Evolutionary conservation across 2,329 filamentous ascomycete species (phyloP).

Genomic region (Dothidotthia symphoricarpi): DNA sequence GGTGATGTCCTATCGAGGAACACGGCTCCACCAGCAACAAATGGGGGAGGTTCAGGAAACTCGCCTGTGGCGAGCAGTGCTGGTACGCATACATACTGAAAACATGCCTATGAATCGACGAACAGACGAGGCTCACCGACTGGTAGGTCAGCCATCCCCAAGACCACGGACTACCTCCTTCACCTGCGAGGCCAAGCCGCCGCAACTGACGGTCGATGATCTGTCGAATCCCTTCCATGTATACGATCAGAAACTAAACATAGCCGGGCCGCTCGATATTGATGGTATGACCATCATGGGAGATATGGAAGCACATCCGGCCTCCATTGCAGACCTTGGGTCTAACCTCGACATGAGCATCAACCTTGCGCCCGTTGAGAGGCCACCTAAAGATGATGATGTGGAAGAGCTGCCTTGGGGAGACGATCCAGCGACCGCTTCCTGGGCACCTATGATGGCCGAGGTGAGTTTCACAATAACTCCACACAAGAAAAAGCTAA

Average conservation of each 20-base stretch:
- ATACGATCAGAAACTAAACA: constrained; percentile 6
- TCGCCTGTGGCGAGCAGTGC: constrained; percentile 22
- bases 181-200: constrained; percentile 15
- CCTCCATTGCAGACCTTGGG: constrained; percentile 5
- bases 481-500: too few species aligned
- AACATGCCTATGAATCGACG: constrained; percentile 1
- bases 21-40: constrained; percentile 2
- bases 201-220: constrained; percentile 10
- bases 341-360: constrained; percentile 9
- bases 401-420: constrained; percentile 14
- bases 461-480: constrained; percentile 13
- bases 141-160: constrained; percentile 27
- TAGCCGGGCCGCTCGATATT: constrained; percentile 22
- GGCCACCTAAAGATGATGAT: constrained; percentile 11
- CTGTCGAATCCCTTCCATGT: constrained; percentile 15
- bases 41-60: constrained; percentile 7
- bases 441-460: constrained; percentile 31
- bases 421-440: constrained; percentile 20
- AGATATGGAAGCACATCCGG: constrained; percentile 5
- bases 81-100: constrained; percentile 23
- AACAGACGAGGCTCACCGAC: constrained; percentile 21
- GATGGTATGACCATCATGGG: constrained; percentile 35
- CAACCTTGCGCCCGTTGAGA: constrained; percentile 16
- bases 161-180: constrained; percentile 19
- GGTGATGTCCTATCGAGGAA: constrained; percentile 19